Evolutionary conservation across 257 asterid genomes (phyloP).

Genomic region (Scutellaria minor): DNA sequence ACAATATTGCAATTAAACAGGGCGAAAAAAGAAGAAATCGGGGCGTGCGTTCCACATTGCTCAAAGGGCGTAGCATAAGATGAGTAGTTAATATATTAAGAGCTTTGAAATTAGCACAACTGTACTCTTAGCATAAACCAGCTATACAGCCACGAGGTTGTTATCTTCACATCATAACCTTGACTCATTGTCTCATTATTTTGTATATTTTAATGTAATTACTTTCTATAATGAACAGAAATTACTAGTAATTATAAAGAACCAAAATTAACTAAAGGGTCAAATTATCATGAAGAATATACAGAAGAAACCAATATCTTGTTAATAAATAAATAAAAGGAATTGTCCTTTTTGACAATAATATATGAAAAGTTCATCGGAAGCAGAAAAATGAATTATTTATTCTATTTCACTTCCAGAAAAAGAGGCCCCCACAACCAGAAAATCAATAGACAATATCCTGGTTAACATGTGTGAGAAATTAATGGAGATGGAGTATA

Average conservation of each 20-base stretch:
- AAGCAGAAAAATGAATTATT: not conserved
- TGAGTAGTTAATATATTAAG: conserved; percentile 5
- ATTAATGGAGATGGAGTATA: conserved; percentile 26
- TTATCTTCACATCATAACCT: conserved; percentile 44
- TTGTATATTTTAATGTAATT: not conserved
- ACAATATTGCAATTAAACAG: conserved; percentile 11
- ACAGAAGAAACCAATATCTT: conserved; percentile 25
- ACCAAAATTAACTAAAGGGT: conserved; percentile 17
- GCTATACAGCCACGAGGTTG: conserved; percentile 59
- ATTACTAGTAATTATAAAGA: not conserved
- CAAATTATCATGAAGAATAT: not conserved
- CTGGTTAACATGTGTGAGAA: conserved; percentile 36
- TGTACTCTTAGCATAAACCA: conserved; percentile 40
- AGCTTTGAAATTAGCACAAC: conserved; percentile 37
- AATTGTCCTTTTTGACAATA: conserved; percentile 14
- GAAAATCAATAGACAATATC: conserved; percentile 28
- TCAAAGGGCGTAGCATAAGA: not conserved
- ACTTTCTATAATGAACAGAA: not conserved
- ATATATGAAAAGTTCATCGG: conserved; percentile 9
- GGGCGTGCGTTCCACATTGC: too few species aligned
- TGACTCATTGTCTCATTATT: conserved; percentile 13
- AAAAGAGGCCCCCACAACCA: conserved; percentile 35
- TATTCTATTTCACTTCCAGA: conserved; percentile 15
- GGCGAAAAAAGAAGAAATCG: too few species aligned
- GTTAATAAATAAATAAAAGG: conserved; percentile 18